Base-by-base conservation (phyloP, 129 eudicot species). In the Flaveria trinervia region DNA sequence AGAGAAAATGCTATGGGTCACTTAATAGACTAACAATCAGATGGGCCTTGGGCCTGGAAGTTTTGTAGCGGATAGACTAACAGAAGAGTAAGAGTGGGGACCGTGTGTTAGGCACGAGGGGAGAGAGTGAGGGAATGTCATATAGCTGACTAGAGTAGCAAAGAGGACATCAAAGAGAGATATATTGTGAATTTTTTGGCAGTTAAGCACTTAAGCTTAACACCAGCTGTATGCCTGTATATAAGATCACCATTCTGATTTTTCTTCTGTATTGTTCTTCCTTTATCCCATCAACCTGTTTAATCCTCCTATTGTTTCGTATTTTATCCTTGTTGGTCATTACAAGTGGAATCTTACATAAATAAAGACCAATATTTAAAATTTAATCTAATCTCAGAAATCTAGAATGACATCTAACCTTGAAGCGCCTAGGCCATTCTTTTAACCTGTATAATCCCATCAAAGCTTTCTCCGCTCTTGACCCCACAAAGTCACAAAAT, bases 391-490 rank as follows among this genome's bases (percentile, higher is more conserved):
- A 65, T 64, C 60, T 45, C 71, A 74, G 61, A 68, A 66, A 56
- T 48, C 15, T 16, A 65, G 41, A 41, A 41, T 16, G 70, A 30
- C 41, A 28, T n/a, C 76, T 54, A 49, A 89, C 97, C 93, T 85
- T 91, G 78, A 74, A 94, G 46, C 98, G 90, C 33, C 98, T 88
- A 60, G 98, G 97, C 98, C 98, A 94, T 87, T 94, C 98, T 88
- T 94, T 94, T 71, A 80, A 81, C 79, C 98, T 86, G 84, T 94
- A 94, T 54, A 85, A 62, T 49, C 89, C 93, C 98, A 94, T 94
- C 68, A 91, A 71, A 71, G 88, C 90, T 87, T 94, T 94, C 87
- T 94, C 98, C 51, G 81, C 82, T 76, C 98, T 87, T 28, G 98
- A 87, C 60, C 93, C 98, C 79, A 91, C 97, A 82, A 94, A 94